These are phyloP conservation scores for Bolboschoenus planiculmis DNA, from an alignment of 176 grass and related monocot genomes.

Conservation along the genomic window DNA sequence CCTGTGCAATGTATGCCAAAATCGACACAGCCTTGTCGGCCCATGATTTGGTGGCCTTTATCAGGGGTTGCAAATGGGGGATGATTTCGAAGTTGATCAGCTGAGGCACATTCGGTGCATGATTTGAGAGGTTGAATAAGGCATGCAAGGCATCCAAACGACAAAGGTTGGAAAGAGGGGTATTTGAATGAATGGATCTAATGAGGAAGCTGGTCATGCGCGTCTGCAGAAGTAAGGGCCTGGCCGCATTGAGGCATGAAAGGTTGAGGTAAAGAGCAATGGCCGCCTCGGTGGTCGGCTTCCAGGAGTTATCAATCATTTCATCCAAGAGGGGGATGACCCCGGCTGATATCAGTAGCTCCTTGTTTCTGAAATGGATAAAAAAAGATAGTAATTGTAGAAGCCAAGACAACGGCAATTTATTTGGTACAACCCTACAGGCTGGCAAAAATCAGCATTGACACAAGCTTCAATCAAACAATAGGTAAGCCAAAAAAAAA, in stretches of 20 bases:
- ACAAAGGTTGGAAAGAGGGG: conserved; percentile 29
- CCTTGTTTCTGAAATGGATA: conserved; percentile 60
- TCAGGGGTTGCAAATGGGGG: conserved; percentile 24
- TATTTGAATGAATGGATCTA: conserved; percentile 2
- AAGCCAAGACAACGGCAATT: background rate
- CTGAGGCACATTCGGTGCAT: conserved; percentile 33
- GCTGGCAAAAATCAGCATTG: background rate
- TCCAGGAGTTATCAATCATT: conserved; percentile 49
- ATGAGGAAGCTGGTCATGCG: conserved; percentile 42
- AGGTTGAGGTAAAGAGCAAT: conserved; percentile 77
- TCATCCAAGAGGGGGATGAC: conserved; percentile 54
- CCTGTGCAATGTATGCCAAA: conserved; percentile 46
- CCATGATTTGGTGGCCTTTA: conserved; percentile 26
- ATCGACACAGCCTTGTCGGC: conserved; percentile 56
- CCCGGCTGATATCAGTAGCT: conserved; percentile 39
- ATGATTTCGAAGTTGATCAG: conserved; percentile 50
- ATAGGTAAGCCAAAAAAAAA: background rate
- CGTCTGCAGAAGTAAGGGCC: conserved; percentile 45
- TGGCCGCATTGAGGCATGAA: conserved; percentile 55
- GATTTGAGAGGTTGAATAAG: conserved; percentile 65
- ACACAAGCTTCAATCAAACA: background rate
- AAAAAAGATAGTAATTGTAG: background rate
- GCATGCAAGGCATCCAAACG: conserved; percentile 45
- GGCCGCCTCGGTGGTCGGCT: conserved; percentile 35
- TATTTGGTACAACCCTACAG: background rate